phyloP scores from a whole-genome alignment of 495 filamentous ascomycete species.

The Talaromyces liani region DNA sequence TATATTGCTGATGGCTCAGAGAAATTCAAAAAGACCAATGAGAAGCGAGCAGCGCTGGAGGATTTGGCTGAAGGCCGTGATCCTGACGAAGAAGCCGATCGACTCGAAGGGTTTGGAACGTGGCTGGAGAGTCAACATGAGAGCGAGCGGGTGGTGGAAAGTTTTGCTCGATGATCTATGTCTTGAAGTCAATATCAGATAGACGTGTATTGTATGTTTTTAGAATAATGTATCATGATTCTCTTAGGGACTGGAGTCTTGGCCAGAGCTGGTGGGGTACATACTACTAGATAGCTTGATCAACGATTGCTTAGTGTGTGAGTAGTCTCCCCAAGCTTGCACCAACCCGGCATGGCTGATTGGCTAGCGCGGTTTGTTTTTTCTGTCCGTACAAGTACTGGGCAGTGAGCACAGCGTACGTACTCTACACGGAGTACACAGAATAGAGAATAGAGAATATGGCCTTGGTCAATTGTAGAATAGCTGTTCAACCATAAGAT shows the following conservation, averaged over 20 bases:
- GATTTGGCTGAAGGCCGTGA: conserved; percentile 35
- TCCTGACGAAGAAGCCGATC: conserved; percentile 37
- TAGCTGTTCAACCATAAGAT: too few relatives aligned
- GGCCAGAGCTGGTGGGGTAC: conserved; percentile 4
- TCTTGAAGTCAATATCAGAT: not conserved
- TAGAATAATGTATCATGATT: not conserved
- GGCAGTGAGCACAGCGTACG: not conserved
- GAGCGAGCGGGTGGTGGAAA: conserved; percentile 22
- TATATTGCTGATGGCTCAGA: conserved; percentile 69
- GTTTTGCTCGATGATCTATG: conserved; percentile 11
- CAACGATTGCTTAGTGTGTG: not conserved
- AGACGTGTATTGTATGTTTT: not conserved
- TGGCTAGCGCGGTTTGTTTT: conserved; percentile 1
- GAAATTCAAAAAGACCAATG: conserved; percentile 84
- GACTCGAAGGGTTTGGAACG: conserved; percentile 47
- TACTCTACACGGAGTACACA: not conserved
- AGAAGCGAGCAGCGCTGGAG: conserved; percentile 85
- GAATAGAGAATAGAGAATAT: not conserved
- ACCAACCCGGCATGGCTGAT: conserved; percentile 1
- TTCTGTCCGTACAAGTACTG: not conserved
- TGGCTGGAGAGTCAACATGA: conserved; percentile 47
- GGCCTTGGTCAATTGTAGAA: too few relatives aligned
- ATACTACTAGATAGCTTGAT: too few relatives aligned
- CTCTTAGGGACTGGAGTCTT: not conserved
- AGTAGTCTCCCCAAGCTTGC: not conserved